Evolutionary conservation across 73 alveolate genomes (phyloP), one percentile per base, ranked within the genome.

Genomic region (Paramecium sexaurelia): DNA sequence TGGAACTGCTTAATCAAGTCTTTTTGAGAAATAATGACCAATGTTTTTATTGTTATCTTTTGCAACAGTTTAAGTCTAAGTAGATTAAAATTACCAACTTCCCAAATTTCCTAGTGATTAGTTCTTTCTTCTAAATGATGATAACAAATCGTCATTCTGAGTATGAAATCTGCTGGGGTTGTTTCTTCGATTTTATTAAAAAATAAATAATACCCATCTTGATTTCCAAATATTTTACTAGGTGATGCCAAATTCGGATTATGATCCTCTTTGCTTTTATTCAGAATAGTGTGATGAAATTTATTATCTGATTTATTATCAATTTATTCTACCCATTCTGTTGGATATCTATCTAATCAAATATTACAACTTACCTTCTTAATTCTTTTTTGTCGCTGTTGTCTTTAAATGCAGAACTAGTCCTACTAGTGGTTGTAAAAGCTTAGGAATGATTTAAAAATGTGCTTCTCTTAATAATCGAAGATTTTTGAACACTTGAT

Each of bases 401-500:
- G 4, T 71, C 86, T 33, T 36, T 37, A 27, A 35, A 29, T 29
- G 47, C 83, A 61, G 83, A 29, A 32, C 47, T 71, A 11, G 86
- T 20, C 1, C 55, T 15, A 35, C 66, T 71, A 33, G 57, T 37
- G 9, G 56, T 71, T 9, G 55, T 27, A 40, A 37, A 35, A 4
- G 86, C 35, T 71, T 32, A 37, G 5, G 86, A 71, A 0, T 71
- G 37, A 37, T 71, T 71, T 33, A 71, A 40, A 40, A 71, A 33
- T 5, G 86, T 71, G 56, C 86, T 71, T 71, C 86, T 17, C 35
- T 71, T 71, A 17, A 71, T 11, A 35, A 71, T 37, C 26, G 19
- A 71, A 32, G 86, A 71, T 71, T 71, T 32, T 71, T 71, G 26
- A 2, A 22, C 86, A 71, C 86, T 71, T 35, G 86, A 71, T 71